Evolutionary conservation across 208 protist species (phyloP), one percentile per base, ranked within the genome.

Genomic region (Trypanosoma avium): DNA sequence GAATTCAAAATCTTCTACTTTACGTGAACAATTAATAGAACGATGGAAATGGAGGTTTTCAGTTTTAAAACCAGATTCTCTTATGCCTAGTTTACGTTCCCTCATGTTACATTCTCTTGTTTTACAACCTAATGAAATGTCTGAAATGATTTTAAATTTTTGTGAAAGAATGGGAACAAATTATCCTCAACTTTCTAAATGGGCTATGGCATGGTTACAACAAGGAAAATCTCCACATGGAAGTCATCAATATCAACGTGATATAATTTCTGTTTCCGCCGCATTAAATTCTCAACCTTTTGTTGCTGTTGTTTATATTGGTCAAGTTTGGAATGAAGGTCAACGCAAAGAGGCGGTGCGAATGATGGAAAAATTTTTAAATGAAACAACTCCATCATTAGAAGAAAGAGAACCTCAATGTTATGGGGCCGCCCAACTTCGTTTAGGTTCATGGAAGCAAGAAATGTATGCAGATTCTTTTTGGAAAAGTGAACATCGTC

Each of bases 111-210:
- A 98, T 48, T 93, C 90, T 5, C 86, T 99, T 8, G 97, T 99
- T 10, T 63, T 99, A 22, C 53, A 73, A 29, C 93, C 93, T 5
- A 67, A 79, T 45, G 86, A 99, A 67, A 94, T 99, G 71, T 82
- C 90, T 4, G 83, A 97, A 22, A 96, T 92, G 75, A 98, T 98
- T 77, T 69, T 99, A 38, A 98, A 99, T 73, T 99, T 96, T 63
- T 93, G 85, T 67, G 82, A 94, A 45, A 73, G 80, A 4, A 84
- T 90, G 66, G 66, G 81, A 32, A 52, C 70, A 24, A 81, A 85
- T 47, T 92, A 94, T 67, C 91, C 91, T 36, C 73, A 85, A 61
- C 77, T 94, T 27, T 81, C 91, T 50, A 75, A 89, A 67, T 96
- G 90, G 88, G 90, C 88, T 4, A 94, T 96, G 81, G 61, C 62